These are phyloP conservation scores for Graphiopsis chlorocephala DNA, from an alignment of 2,329 filamentous ascomycete species.

Conservation along the genomic window DNA sequence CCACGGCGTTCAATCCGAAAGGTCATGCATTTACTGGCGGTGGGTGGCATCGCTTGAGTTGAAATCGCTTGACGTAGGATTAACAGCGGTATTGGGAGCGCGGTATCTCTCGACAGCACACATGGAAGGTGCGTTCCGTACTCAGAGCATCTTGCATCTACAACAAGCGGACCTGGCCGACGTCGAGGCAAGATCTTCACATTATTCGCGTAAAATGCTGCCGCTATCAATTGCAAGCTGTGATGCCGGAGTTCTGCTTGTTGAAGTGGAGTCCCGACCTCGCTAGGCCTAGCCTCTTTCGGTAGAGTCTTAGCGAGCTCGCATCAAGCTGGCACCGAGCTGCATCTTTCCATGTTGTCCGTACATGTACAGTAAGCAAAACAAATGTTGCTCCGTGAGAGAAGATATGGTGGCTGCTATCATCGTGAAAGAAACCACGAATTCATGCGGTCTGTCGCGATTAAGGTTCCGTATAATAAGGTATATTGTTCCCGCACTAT, in stretches of 20 bases:
- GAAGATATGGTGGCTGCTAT: too few species aligned
- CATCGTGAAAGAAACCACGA: neutral
- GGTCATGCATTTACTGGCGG: neutral
- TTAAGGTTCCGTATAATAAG: too few species aligned
- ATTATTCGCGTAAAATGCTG: neutral
- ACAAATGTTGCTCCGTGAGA: neutral
- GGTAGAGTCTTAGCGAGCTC: neutral
- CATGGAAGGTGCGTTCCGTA: too few species aligned
- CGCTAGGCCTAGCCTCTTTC: neutral
- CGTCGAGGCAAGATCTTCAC: neutral
- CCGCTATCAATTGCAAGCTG: neutral
- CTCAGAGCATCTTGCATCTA: neutral
- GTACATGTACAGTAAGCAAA: neutral
- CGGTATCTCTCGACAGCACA: too few species aligned
- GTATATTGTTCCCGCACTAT: neutral
- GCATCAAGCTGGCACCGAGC: too few species aligned
- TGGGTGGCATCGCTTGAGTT: neutral
- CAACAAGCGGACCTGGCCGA: neutral
- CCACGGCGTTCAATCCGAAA: neutral
- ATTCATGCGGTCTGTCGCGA: neutral
- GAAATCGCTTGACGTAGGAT: too few species aligned
- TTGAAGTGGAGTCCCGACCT: neutral
- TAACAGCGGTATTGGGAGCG: too few species aligned
- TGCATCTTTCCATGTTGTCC: neutral
- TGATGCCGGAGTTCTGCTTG: neutral